A percentile compares a stretch with the other conserved stretches of the same genome.
Conservation (phyloP, 2,329 filamentous ascomycete genomes). For the Lasiodiplodia sp. region DNA sequence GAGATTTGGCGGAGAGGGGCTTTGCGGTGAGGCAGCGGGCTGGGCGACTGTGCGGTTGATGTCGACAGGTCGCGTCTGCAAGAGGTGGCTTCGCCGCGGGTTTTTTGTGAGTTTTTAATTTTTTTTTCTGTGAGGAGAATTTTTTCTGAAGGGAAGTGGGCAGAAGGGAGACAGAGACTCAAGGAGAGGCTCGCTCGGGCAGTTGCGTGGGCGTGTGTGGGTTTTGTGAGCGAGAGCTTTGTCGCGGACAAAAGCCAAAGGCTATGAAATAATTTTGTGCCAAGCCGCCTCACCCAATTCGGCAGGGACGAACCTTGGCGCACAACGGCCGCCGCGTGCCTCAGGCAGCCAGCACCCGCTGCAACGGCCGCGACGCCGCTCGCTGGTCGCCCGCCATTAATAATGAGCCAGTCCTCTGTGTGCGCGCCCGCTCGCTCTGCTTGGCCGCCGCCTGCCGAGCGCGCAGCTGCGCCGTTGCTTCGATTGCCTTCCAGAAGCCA, state of each 20-base stretch:
- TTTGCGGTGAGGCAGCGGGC: conserved; percentile 23
- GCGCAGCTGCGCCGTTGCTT: neutral
- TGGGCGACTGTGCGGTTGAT: conserved; percentile 29
- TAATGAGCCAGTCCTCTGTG: neutral
- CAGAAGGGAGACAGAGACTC: conserved; percentile 33
- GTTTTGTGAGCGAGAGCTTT: conserved; percentile 28
- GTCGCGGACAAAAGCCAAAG: conserved; percentile 23
- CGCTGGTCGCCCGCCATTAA: neutral
- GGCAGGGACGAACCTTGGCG: conserved; percentile 29
- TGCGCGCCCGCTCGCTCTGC: neutral
- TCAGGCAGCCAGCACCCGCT: neutral
- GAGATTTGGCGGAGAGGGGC: conserved; percentile 3
- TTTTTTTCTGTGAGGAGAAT: conserved; percentile 45
- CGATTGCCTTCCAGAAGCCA: conserved; percentile 9
- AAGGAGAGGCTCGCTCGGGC: conserved; percentile 31
- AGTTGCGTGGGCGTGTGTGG: conserved; percentile 29
- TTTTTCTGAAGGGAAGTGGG: conserved; percentile 35
- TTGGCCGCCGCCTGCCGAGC: neutral
- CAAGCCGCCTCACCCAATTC: conserved; percentile 30
- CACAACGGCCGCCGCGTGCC: conserved; percentile 18
- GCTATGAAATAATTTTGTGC: conserved; percentile 32
- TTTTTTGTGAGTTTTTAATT: conserved; percentile 46
- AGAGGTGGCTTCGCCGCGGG: conserved; percentile 29
- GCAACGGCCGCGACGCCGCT: neutral
- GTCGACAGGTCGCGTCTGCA: conserved; percentile 29